These are phyloP conservation scores for Cercospora sesami DNA, from an alignment of 2,329 filamentous ascomycete genomes.

Conservation along the genomic window DNA sequence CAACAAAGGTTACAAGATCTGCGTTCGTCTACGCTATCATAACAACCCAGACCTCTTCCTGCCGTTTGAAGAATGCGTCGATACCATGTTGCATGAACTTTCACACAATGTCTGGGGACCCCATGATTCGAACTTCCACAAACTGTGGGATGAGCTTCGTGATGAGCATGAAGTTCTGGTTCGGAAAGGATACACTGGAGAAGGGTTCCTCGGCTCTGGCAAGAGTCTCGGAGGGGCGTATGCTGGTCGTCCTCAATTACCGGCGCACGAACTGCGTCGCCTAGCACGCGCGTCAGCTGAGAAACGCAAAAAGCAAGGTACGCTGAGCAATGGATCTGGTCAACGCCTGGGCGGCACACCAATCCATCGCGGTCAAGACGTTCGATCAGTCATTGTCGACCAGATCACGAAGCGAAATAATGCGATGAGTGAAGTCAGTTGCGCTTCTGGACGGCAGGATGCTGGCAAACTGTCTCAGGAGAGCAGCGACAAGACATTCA, in stretches of 20 bases:
- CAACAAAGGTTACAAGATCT: conserved; percentile 74
- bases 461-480: conserved; percentile 67
- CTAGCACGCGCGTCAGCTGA: conserved; percentile 69
- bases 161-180: conserved; percentile 77
- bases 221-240: conserved; percentile 66
- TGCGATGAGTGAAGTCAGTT: conserved; percentile 62
- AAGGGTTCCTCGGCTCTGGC: conserved; percentile 79
- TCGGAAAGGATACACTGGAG: conserved; percentile 83
- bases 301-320: conserved; percentile 55
- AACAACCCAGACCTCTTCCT: conserved; percentile 75
- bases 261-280: conserved; percentile 70
- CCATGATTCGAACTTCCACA: conserved; percentile 79
- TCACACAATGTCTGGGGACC: conserved; percentile 83
- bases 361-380: conserved; percentile 60
- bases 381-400: conserved; percentile 69
- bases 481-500: conserved; percentile 71
- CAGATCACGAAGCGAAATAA: conserved; percentile 64
- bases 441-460: conserved; percentile 69
- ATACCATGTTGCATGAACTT: conserved; percentile 93
- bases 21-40: conserved; percentile 75
- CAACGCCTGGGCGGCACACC: conserved; percentile 68
- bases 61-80: conserved; percentile 74
- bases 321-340: conserved; percentile 62
- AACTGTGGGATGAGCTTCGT: conserved; percentile 83
- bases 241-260: conserved; percentile 54